Evolutionary conservation across 345 rosid genomes (phyloP), one percentile per base, ranked within the genome.

Genomic region (Boechera retrofracta): DNA sequence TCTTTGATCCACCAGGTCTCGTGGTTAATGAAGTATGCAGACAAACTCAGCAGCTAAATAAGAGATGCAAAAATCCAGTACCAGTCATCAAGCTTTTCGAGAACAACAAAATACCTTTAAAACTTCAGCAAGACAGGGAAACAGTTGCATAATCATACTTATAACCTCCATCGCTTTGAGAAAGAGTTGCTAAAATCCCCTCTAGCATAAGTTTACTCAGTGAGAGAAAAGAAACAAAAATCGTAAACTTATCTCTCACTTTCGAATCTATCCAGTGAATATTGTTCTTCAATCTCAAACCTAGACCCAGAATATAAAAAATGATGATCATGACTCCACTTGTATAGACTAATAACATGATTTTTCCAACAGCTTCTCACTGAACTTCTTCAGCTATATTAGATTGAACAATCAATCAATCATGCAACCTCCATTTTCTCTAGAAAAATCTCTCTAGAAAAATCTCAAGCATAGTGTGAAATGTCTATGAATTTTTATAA

Each of bases 101-200:
- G 26, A 48, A 48, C 4, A 15, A 8, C 0, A 15, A 74, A 68
- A 15, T 77, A 90, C 99, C 99, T 96, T 96, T 18, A 87, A 89
- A 64, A 88, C 85, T 84, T 96, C 97, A 2, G 98, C 98, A 35
- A 96, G 92, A 85, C 89, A 96, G 1, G 97, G 98, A 76, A 21
- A 96, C 88, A 8, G 99, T 96, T 0, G 99, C 98, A 68, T 91
- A 96, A 72, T 96, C 97, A 70, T 93, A 93, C 72, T 83, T 82
- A 61, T 96, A 96, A 49, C 80, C 87, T 55, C 99, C 98, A 78
- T 91, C 81, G 72, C 86, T 81, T 67, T 95, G 98, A 56, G 99
- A 91, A n/a, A 93, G 90, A 28, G 98, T 87, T 3, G 97, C 91
- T 66, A 93, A 82, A 61, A 96, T 96, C 64, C 99, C 99, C 99